Evolutionary conservation across 208 protist genomes (phyloP).

Genomic region (Crithidia bombi): DNA sequence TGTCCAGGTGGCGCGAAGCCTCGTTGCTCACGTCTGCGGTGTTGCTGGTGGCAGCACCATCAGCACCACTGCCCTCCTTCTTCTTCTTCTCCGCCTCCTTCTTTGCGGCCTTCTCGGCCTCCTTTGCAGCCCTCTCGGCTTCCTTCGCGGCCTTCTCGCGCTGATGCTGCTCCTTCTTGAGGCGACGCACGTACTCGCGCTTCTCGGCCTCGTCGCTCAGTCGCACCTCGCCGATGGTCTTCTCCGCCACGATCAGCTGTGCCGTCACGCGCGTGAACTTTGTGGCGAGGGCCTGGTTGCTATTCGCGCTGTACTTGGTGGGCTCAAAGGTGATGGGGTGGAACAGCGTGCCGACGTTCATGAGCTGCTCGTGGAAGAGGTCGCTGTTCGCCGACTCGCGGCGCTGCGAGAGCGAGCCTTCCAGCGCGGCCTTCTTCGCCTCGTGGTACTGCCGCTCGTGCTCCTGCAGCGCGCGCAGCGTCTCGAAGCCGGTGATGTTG

Average conservation of each 20-base stretch:
- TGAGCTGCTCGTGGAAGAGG: slow-evolving; percentile 41
- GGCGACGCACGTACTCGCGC: slow-evolving; percentile 23
- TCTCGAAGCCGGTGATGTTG: slow-evolving; percentile 54
- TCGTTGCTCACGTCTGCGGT: background rate
- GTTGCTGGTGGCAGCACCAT: background rate
- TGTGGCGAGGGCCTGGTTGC: slow-evolving; percentile 30
- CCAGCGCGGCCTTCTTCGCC: slow-evolving; percentile 25
- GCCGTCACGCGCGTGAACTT: slow-evolving; percentile 44
- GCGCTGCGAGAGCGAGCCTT: slow-evolving; percentile 13
- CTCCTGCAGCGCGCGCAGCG: slow-evolving; percentile 41
- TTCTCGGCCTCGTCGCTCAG: slow-evolving; percentile 29
- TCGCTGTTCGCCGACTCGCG: slow-evolving; percentile 15
- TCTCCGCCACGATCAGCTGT: slow-evolving; percentile 39
- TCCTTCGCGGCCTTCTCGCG: slow-evolving; percentile 29
- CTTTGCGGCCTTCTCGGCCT: slow-evolving; percentile 21
- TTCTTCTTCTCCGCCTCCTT: slow-evolving; percentile 27
- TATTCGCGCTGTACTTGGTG: slow-evolving; percentile 39
- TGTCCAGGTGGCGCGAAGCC: background rate
- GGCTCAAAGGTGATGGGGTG: slow-evolving; percentile 35
- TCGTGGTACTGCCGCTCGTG: slow-evolving; percentile 39
- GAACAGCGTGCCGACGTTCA: slow-evolving; percentile 52
- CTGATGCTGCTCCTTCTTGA: slow-evolving; percentile 41
- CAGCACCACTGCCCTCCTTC: slow-evolving; percentile 1
- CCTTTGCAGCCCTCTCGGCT: slow-evolving; percentile 29
- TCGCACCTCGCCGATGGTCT: slow-evolving; percentile 19